Base-by-base conservation (phyloP, 768 basidiomycete species). In the Boletus fagicola region DNA sequence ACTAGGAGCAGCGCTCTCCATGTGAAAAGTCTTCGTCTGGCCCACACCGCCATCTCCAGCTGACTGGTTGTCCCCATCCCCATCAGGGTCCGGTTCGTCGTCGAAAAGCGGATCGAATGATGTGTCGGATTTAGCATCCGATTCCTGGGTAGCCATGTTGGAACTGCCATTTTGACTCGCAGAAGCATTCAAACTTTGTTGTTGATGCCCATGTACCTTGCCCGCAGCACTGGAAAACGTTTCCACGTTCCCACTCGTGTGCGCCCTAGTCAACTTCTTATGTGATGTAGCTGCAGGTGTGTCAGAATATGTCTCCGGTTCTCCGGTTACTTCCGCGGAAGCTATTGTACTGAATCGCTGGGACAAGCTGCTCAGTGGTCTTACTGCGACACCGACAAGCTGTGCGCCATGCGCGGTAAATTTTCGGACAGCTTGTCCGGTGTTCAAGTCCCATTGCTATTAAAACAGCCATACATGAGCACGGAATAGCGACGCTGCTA, bases 371-470 rank as follows among this genome's bases (percentile, higher is more conserved):
- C 66, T 70, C 50, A 80, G 68, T 4, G 95, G 94, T 58, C 90
- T 83, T 26, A 95, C 80, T 24, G 88, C 85, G 40, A 98, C 76
- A 8, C 86, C 83, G 4, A 92, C 85, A 15, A 98, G 81, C 69
- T 97, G 95, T 4, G 92, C 84, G 26, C 87, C 85, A 65, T 97
- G 93, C 0, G 88, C 82, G 1, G 81, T 85, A 70, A 91, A 98
- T 47, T 79, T 84, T 49, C 94, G 84, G 13, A 86, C 81, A 40
- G 76, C 77, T 59, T 90, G 81, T 8, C 97, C 96, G 0, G 89
- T 95, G 68, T 99, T 92, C 38, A 99, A 81, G 74, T 98, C 96
- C 96, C 97, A 98, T 84, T 98, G 92, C 96, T 98, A 64, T 49
- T 6, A 55, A 7, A 31, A 52, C 45, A 12, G 33, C 56, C 33